Conservation (phyloP, 1,139 yeast genomes). For the Diutina mesorugosa region DNA sequence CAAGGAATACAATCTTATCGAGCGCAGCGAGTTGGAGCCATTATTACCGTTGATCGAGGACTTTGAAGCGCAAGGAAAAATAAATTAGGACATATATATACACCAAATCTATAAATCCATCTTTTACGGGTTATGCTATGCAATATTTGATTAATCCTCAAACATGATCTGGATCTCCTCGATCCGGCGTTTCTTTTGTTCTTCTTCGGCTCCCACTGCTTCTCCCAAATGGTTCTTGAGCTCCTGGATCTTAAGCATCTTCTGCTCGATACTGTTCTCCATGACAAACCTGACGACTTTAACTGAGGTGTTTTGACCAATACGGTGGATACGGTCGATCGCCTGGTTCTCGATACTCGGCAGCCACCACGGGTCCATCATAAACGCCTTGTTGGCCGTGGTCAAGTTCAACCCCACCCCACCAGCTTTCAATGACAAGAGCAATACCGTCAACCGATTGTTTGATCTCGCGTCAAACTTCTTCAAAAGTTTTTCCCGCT, state of each 20-base stretch:
- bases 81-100: conserved; percentile 18
- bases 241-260: conserved; percentile 82
- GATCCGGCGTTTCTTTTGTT: conserved; percentile 48
- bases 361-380: conserved; percentile 99
- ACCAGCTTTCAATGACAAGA: conserved; percentile 82
- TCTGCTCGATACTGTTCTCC: conserved; percentile 77
- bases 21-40: conserved; percentile 69
- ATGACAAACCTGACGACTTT: conserved; percentile 71
- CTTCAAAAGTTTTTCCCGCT: conserved; percentile 48
- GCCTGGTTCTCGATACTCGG: conserved; percentile 93
- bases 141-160: conserved; percentile 23
- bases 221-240: conserved; percentile 78
- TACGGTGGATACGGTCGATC: conserved; percentile 83
- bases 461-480: conserved; percentile 29
- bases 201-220: conserved; percentile 70
- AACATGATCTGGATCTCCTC: conserved; percentile 76
- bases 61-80: conserved; percentile 80
- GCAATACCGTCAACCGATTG: conserved; percentile 37
- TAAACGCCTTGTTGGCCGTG: conserved; percentile 71
- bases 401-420: conserved; percentile 92
- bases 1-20: conserved; percentile 73
- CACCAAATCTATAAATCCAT: neutral
- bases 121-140: neutral
- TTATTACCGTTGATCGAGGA: conserved; percentile 62
- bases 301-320: conserved; percentile 71